Percentiles rank a stretch among this genome's conserved stretches.
Evolutionary conservation across 805 yeast genomes (phyloP).

Genomic region (Kodamaea laetipori): DNA sequence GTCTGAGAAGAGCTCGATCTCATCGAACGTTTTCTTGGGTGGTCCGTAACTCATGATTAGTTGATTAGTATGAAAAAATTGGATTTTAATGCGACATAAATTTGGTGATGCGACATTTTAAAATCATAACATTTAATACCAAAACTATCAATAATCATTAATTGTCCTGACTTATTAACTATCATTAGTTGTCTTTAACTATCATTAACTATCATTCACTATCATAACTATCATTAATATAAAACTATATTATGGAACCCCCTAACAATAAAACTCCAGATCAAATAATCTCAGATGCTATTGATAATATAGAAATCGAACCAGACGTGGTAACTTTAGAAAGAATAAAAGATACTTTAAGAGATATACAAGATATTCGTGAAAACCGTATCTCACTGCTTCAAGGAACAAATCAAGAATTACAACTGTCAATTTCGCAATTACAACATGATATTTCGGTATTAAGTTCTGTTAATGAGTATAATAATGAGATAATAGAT

Average conservation of each 20-base stretch:
- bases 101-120: not conserved
- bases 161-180: too few relatives aligned
- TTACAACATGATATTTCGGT: slow-evolving; percentile 18
- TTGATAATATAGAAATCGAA: slow-evolving; percentile 52
- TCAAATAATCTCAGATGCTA: slow-evolving; percentile 41
- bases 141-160: too few relatives aligned
- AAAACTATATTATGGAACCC: slow-evolving; percentile 11
- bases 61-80: not conserved
- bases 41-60: slow-evolving; percentile 27
- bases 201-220: too few relatives aligned
- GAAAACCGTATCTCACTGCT: slow-evolving; percentile 21
- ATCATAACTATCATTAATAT: too few relatives aligned
- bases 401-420: slow-evolving; percentile 11
- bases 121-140: too few relatives aligned
- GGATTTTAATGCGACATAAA: not conserved
- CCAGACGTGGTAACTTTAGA: slow-evolving; percentile 51
- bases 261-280: slow-evolving; percentile 26
- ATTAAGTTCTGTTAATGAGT: slow-evolving; percentile 25
- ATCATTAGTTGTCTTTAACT: too few relatives aligned
- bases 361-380: slow-evolving; percentile 31
- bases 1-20: slow-evolving; percentile 41
- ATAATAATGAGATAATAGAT: slow-evolving; percentile 20
- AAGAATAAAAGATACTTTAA: slow-evolving; percentile 42
- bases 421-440: slow-evolving; percentile 12
- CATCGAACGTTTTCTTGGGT: slow-evolving; percentile 37